Conservation (phyloP, 2,329 filamentous ascomycete genomes). For the Cytospora chrysosperma region DNA sequence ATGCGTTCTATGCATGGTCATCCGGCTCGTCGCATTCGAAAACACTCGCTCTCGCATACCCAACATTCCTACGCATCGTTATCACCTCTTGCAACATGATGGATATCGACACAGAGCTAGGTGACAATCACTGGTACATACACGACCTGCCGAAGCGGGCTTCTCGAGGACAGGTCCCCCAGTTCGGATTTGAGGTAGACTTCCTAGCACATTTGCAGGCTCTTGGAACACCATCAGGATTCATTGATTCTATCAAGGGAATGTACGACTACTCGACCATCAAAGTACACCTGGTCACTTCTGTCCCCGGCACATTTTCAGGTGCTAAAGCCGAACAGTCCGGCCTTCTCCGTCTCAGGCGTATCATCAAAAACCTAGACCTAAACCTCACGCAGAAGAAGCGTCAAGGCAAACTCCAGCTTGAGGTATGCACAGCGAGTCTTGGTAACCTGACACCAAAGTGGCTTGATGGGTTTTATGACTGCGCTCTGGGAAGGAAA, state of each 20-base stretch:
- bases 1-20: constrained; percentile 29
- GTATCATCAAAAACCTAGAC: constrained; percentile 22
- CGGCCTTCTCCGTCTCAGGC: constrained; percentile 28
- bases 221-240: constrained; percentile 25
- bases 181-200: constrained; percentile 26
- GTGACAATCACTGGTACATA: constrained; percentile 32
- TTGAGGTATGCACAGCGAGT: constrained; percentile 29
- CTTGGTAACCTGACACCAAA: constrained; percentile 27
- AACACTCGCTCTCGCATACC: constrained; percentile 29
- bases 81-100: constrained; percentile 33
- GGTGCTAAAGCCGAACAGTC: constrained; percentile 27
- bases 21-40: constrained; percentile 29
- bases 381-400: constrained; percentile 22
- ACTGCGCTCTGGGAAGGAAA: constrained; percentile 27
- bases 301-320: constrained; percentile 26
- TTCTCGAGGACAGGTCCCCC: background rate
- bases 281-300: constrained; percentile 29
- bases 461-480: constrained; percentile 29
- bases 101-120: constrained; percentile 28
- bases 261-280: constrained; percentile 29
- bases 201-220: constrained; percentile 27
- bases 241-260: constrained; percentile 27
- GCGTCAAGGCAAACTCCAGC: constrained; percentile 18
- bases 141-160: constrained; percentile 28
- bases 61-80: constrained; percentile 27